Base-by-base conservation (phyloP, 306 rosid species). In the Quercus mongolica region DNA sequence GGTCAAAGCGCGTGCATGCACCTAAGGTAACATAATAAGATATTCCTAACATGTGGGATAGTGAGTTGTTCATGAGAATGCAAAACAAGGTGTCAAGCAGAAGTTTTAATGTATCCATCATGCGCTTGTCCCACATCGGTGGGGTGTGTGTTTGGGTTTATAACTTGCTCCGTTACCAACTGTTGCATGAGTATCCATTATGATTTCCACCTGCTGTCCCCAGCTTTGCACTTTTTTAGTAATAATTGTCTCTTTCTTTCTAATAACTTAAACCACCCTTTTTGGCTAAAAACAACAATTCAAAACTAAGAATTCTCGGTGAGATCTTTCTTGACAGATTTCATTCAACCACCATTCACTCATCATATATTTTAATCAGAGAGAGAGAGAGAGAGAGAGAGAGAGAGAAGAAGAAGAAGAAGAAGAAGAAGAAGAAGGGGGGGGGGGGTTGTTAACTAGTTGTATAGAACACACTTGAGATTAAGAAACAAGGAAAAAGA, bases 51-150 rank as follows among this genome's bases (percentile, higher is more conserved):
- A 51, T 9, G 64, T 77, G 78, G 61, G 62, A 75, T 72, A 56
- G 28, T 79, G 86, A 84, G 86, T 61, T 81, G 82, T 81, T 46
- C 58, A 13, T 25, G 74, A 49, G 74, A 49, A 51, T 77, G 41
- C 52, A 57, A 49, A 68, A 81, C 69, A 74, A 75, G 67, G 33
- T 61, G 79, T 64, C 41, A 35, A 35, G 41, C 41, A 35, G 9
- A 35, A 35, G 41, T 35, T 35, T 35, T 35, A 35, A 35, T 35
- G 41, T 5, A 35, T 35, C 7, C 38, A 33, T 33, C 38, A 33
- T 33, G 38, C 1, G 38, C 38, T 33, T 33, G 7, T 33, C 38
- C 38, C 1, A 5, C 7, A 5, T 33, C 35, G 6, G 6, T 33
- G 7, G 7, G 38, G 38, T 33, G 38, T 33, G 38, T 33, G 38